A percentile compares a stretch with the other conserved stretches of the same genome.
These are phyloP conservation scores for Globisporangium acanthophoron DNA, from an alignment of 352 stramenopile genomes.

Conservation along the genomic window DNA sequence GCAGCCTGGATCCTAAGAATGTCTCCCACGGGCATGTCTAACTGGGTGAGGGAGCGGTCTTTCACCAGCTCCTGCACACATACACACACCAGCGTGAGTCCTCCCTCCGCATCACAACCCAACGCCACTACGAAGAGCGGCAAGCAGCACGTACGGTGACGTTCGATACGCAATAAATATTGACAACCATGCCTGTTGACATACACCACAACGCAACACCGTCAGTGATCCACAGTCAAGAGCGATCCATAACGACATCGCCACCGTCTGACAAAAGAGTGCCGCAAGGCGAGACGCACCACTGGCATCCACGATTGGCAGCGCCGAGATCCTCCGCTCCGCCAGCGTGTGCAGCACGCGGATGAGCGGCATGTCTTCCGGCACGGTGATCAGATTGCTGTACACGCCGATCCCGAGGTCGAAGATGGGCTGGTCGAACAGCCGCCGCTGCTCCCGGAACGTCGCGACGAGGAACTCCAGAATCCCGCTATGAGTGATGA, in stretches of 20 bases:
- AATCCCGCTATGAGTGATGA: slow-evolving; percentile 92
- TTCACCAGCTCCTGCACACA: slow-evolving; percentile 71
- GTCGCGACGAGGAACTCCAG: slow-evolving; percentile 95
- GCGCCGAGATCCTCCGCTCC: slow-evolving; percentile 73
- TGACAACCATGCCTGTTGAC: slow-evolving; percentile 71
- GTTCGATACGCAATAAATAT: slow-evolving; percentile 91
- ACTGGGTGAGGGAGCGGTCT: slow-evolving; percentile 81
- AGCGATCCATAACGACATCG: background rate
- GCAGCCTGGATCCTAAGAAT: slow-evolving; percentile 83
- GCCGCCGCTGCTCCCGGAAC: slow-evolving; percentile 94
- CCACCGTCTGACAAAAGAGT: too few species aligned
- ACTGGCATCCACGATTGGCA: slow-evolving; percentile 80
- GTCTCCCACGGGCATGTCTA: slow-evolving; percentile 86
- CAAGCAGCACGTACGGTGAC: slow-evolving; percentile 51
- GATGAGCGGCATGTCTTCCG: slow-evolving; percentile 90
- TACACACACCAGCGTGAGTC: background rate
- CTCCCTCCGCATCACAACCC: background rate
- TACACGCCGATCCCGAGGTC: slow-evolving; percentile 95
- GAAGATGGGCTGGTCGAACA: slow-evolving; percentile 96
- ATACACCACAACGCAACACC: slow-evolving; percentile 5
- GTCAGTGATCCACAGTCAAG: background rate
- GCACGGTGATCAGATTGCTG: slow-evolving; percentile 90
- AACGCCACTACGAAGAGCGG: background rate
- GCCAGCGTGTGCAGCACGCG: slow-evolving; percentile 89
- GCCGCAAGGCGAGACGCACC: slow-evolving; percentile 30